Evolutionary conservation across 2,329 filamentous ascomycete genomes (phyloP), one percentile per base, ranked within the genome.

Genomic region (Fusarium decemcellulare): DNA sequence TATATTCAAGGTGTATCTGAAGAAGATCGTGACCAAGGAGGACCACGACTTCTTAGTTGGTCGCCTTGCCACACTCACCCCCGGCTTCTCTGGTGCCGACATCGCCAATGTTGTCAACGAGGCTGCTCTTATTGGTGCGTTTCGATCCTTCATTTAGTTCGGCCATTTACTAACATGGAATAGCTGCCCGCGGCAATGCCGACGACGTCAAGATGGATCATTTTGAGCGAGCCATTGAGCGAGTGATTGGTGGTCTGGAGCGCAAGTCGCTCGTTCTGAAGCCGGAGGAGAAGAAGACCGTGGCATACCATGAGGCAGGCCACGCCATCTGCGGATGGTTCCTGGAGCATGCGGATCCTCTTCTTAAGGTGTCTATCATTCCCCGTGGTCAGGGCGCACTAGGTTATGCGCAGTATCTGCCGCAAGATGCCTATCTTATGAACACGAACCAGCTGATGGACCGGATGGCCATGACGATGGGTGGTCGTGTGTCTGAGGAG

Each of bases 241-340:
- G 96, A 81, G 95, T 98, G 55, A 92, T 99, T 76, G 96, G 95
- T 76, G 96, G 96, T 75, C 87, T 99, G 8, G 96, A 99, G 85
- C 97, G 97, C 88, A 98, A 97, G 83, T 98, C 95, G 0, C 86
- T 98, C 43, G 95, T 99, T 37, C 90, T 99, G 58, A 93, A 92
- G 72, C 95, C 96, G 1, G 90, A 94, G 74, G 96, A 99, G 85
- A 98, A 98, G 88, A 92, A 89, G 78, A 97, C 94, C 14, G 96
- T 98, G 44, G 96, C 96, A 6, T 99, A 99, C 81, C 96, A 99
- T 82, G 96, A 99, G 84, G 96, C 96, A 36, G 96, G 96, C 62
- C 96, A 99, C 81, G 96, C 96, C 70, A 97, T 99, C 79, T 99
- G 96, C 80, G 96, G 96, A 62, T 99, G 96, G 96, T 99, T 92